These are phyloP conservation scores for Mycena belliarum DNA, from an alignment of 768 basidiomycete genomes.

Conservation along the genomic window DNA sequence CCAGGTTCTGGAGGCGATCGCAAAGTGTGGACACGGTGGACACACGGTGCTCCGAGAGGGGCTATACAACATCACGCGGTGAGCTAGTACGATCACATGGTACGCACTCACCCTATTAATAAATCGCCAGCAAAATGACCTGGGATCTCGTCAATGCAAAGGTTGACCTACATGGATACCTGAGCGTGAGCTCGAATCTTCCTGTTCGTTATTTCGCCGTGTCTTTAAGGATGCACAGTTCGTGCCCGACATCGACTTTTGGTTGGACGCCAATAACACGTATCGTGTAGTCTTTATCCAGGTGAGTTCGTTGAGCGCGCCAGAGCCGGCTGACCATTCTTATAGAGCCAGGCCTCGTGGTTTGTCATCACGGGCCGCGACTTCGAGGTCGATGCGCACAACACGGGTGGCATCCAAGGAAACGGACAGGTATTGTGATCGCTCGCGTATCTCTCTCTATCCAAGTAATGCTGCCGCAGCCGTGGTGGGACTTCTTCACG, in stretches of 20 bases:
- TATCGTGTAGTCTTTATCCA: slow-evolving; percentile 66
- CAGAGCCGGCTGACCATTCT: background rate
- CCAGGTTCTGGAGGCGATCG: slow-evolving; percentile 37
- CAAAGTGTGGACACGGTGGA: slow-evolving; percentile 36
- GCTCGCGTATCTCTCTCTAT: too few species aligned
- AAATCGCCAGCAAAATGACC: slow-evolving; percentile 36
- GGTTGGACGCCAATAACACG: slow-evolving; percentile 56
- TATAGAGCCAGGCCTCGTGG: slow-evolving; percentile 62
- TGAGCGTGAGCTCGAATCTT: slow-evolving; percentile 35
- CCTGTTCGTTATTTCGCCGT: background rate
- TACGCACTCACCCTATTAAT: background rate
- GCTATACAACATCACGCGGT: slow-evolving; percentile 42
- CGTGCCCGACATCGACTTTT: slow-evolving; percentile 52
- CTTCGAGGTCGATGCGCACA: slow-evolving; percentile 57
- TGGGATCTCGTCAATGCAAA: slow-evolving; percentile 36
- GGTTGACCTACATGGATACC: slow-evolving; percentile 29
- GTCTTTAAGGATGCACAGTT: slow-evolving; percentile 36
- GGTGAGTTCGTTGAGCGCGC: too few species aligned
- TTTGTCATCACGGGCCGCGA: slow-evolving; percentile 59
- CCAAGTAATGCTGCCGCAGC: slow-evolving; percentile 26
- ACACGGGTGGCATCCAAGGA: slow-evolving; percentile 57
- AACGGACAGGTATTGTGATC: slow-evolving; percentile 48
- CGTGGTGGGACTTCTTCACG: slow-evolving; percentile 59
- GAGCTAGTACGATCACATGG: background rate
- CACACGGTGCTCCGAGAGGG: slow-evolving; percentile 34